Base-by-base conservation (phyloP, 164 flowering plant genomes). In the Vitis riparia region DNA sequence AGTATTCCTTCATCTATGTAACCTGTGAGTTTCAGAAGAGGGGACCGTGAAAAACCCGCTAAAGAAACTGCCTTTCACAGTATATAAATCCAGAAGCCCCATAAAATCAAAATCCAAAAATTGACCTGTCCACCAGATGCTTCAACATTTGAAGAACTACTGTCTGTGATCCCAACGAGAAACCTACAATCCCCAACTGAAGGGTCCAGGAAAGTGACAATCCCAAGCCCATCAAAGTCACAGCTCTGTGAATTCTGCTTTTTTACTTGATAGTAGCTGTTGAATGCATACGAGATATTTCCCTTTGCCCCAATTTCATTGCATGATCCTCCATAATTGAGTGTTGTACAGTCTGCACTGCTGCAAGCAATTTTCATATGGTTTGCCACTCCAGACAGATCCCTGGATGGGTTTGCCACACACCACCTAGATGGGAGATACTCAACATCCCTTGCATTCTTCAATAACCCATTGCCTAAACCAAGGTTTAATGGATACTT, bases 391-490 rank as follows among this genome's bases (percentile, higher is more conserved):
- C 62, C 77, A 58, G 86, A 70, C 6, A 92, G 83, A 72, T 90
- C 94, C 75, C 70, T 81, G 1, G 77, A 65, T 2, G 95, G 95
- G 75, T 89, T 73, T 53, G 97, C 98, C 52, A 94, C 83, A 60
- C 98, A 94, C 98, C 98, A 94, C 70, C 97, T 81, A 8, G 88
- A 80, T 1, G 98, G 98, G 15, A 94, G 91, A 80, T 94, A 94
- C 69, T 80, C 59, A 12, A 92, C 97, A 52, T 88, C 77, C 72
- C 66, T 86, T 11, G 97, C 97, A 76, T 89, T 89, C 78, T 81
- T 88, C 74, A 94, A 64, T 10, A 64, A 37, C 50, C 76, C 80
- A 68, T 81, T 81, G 9, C 99, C 97, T 63, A 80, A 53, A 3
- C 94, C 98, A 57, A 94, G 89, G 82, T 89, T 85, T 17, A 94